Evolutionary conservation across 306 rosid genomes (phyloP).

Genomic region (Ceratonia siliqua): DNA sequence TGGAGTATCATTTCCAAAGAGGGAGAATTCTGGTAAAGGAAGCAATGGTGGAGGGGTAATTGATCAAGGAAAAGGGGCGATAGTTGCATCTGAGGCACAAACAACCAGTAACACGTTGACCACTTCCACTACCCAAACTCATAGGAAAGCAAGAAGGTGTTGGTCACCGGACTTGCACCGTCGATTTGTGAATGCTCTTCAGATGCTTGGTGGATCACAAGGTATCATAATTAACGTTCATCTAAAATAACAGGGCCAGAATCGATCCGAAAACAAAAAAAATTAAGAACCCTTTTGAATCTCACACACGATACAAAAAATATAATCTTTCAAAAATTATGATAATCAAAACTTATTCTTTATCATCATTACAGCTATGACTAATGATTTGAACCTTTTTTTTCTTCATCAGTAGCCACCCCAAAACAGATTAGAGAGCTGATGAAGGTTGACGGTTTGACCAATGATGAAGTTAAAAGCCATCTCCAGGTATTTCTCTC

Average conservation of each 20-base stretch:
- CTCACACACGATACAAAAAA: not conserved
- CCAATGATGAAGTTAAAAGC: constrained; percentile 99
- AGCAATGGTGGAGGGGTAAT: constrained; percentile 24
- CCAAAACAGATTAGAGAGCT: constrained; percentile 98
- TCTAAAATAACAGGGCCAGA: too few relatives aligned
- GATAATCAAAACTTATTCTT: not conserved
- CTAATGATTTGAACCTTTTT: not conserved
- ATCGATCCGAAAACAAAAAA: not conserved
- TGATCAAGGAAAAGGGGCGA: constrained; percentile 57
- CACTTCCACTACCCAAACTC: constrained; percentile 48
- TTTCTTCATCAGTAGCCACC: constrained; percentile 67
- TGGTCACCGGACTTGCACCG: constrained; percentile 99
- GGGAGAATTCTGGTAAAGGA: constrained; percentile 36
- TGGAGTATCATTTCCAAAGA: constrained; percentile 35
- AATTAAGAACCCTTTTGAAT: not conserved
- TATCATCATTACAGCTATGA: not conserved
- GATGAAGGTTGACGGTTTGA: constrained; percentile 99
- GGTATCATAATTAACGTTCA: constrained; percentile 49
- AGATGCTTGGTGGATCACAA: constrained; percentile 98
- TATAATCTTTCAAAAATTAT: not conserved
- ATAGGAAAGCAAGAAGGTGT: constrained; percentile 91
- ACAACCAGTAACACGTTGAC: constrained; percentile 27
- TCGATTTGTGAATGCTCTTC: constrained; percentile 90
- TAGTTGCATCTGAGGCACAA: constrained; percentile 44
- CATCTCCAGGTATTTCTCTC: constrained; percentile 80